Evolutionary conservation across 176 grass and related monocot species (phyloP).

Genomic region (Microstegium vimineum): DNA sequence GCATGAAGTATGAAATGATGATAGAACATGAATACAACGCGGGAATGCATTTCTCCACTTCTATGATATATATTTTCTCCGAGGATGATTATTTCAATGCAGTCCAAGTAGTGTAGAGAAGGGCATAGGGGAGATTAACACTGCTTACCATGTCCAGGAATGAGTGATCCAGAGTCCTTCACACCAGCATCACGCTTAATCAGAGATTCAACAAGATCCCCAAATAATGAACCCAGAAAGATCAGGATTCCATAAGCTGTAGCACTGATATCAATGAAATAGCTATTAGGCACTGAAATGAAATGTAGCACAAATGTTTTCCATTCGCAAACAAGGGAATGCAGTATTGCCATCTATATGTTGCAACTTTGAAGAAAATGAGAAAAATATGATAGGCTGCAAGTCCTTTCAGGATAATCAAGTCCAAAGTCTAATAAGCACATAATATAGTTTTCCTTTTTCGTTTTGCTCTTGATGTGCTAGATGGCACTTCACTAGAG

Average conservation of each 20-base stretch:
- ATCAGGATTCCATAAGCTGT: constrained; percentile 77
- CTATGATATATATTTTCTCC: not conserved
- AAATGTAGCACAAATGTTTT: constrained; percentile 8
- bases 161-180: constrained; percentile 96
- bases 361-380: not conserved
- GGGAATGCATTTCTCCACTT: not conserved
- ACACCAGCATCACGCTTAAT: constrained; percentile 97
- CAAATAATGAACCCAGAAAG: constrained; percentile 86
- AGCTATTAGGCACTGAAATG: constrained; percentile 22
- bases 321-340: not conserved
- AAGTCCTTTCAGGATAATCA: constrained; percentile 7
- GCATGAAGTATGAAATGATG: not conserved
- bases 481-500: not conserved
- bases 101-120: not conserved
- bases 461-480: constrained; percentile 8
- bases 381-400: not conserved
- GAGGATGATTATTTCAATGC: not conserved
- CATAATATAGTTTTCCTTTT: not conserved
- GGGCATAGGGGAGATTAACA: not conserved
- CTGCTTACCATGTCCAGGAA: constrained; percentile 86
- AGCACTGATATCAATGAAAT: constrained; percentile 57
- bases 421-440: constrained; percentile 1
- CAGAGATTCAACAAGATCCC: constrained; percentile 89
- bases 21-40: not conserved
- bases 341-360: constrained; percentile 4